Percentiles rank a stretch among this genome's conserved stretches.
Conservation (phyloP, 441 rosid species). For the Metrosideros polymorpha region DNA sequence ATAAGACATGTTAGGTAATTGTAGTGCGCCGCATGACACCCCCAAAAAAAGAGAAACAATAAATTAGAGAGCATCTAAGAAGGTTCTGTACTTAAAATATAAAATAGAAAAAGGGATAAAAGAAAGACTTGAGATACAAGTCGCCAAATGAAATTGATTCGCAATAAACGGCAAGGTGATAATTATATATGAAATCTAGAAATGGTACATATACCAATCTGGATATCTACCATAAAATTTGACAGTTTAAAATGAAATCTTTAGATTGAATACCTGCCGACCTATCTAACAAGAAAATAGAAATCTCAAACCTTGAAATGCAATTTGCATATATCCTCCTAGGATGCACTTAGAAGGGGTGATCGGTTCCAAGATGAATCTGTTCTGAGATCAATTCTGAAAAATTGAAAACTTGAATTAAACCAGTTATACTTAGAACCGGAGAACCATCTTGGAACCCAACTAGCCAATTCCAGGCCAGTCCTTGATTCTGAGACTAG, state of each 20-base stretch:
- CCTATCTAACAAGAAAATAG: neutral
- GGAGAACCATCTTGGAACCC: neutral
- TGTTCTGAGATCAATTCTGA: fast-evolving
- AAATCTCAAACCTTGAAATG: neutral
- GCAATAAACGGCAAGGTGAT: neutral
- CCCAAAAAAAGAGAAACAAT: neutral
- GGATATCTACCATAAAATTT: neutral
- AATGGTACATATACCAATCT: neutral
- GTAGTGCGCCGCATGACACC: neutral
- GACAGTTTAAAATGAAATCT: neutral
- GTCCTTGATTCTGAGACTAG: neutral
- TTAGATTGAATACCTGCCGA: neutral
- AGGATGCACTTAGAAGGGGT: neutral
- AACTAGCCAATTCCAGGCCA: neutral
- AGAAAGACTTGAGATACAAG: neutral
- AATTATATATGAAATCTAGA: neutral
- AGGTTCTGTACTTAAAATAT: neutral
- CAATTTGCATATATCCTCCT: neutral
- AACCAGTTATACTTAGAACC: neutral
- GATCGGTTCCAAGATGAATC: neutral
- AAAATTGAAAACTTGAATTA: neutral
- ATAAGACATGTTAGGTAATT: neutral
- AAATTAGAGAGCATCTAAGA: neutral
- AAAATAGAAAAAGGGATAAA: neutral
- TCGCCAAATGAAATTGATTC: neutral